Base-by-base conservation (phyloP, 139 green algal species). In the Chlamydomonas urium region DNA sequence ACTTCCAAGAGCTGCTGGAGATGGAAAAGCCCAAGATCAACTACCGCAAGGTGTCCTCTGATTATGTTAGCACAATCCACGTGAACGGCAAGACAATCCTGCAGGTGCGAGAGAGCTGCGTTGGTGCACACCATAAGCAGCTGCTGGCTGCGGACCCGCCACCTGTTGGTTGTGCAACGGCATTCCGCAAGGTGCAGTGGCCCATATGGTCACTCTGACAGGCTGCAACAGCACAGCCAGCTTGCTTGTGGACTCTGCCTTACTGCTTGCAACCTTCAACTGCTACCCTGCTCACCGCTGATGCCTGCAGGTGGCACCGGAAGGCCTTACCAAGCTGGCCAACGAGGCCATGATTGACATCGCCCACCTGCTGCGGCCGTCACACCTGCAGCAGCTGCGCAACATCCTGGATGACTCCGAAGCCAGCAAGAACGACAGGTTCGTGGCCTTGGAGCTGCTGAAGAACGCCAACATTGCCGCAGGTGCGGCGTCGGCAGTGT, bases 391-490 rank as follows among this genome's bases (percentile, higher is more conserved):
- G 79, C 79, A 84, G 71, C 79, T 84, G 48, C 59, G 65, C 24
- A 75, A 76, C 70, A 84, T 84, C 47, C 48, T 84, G 69, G 74
- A 84, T 35, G 79, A 84, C 48, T n/a, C 3, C 0, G 68, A 83
- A 65, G 78, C 79, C 24, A 77, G 65, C 5, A 1, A 38, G 24
- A 84, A 84, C 59, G 79, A 84, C 71, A 73, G 70, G 69, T 84
- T 84, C 37, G 79, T 84, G 70, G 79, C 79, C 1, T 38, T 81
- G 74, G 79, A 84, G 79, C 74, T 84, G 65, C 71, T 84, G 4
- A 84, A 84, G 74, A 84, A 84, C 59, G 79, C 79, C 28, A 84
- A 84, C 74, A 75, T 84, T 4, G 74, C 79, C 34, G 70, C 79
- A 21, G 74, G 79, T 79, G n/a, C n/a, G n/a, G n/a, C n/a, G n/a